Percentiles rank a stretch among this genome's conserved stretches.
phyloP scores from a whole-genome alignment of 106 monocot species.

The Acorus calamus region DNA sequence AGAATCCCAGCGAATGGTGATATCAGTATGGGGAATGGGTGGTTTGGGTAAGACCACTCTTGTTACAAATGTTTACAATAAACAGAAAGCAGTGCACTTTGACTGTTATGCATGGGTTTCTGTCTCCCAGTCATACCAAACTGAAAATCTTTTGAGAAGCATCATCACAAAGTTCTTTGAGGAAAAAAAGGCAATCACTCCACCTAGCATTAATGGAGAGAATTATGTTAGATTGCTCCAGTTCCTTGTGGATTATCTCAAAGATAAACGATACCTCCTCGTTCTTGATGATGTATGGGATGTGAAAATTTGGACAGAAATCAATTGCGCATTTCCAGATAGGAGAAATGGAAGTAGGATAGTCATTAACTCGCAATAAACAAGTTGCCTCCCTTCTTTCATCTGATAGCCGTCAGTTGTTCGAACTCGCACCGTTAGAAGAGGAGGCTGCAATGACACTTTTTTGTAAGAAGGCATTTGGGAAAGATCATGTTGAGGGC shows the following conservation, averaged over 20 bases:
- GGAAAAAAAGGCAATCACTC: too few relatives aligned
- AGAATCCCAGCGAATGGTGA: background rate
- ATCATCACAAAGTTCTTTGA: slow-evolving; percentile 6
- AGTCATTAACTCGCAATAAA: slow-evolving; percentile 9
- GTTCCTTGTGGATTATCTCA: background rate
- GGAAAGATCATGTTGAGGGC: too few relatives aligned
- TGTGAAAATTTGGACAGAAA: slow-evolving; percentile 3
- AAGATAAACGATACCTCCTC: slow-evolving; percentile 11
- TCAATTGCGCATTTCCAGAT: slow-evolving; percentile 14
- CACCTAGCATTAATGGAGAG: too few relatives aligned
- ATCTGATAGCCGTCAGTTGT: background rate
- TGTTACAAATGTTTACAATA: slow-evolving; percentile 4
- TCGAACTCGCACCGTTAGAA: background rate
- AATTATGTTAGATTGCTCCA: too few relatives aligned
- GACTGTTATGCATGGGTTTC: slow-evolving; percentile 6
- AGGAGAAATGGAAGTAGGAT: slow-evolving; percentile 11
- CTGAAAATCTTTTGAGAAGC: background rate
- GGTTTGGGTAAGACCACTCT: slow-evolving; percentile 26
- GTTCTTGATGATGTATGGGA: slow-evolving; percentile 25
- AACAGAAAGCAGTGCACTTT: background rate
- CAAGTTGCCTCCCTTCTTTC: slow-evolving; percentile 5
- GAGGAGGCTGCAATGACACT: background rate
- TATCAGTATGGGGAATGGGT: slow-evolving; percentile 12
- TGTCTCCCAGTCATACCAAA: slow-evolving; percentile 7
- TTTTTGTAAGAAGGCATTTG: slow-evolving; percentile 14